Conservation (phyloP, 1,139 yeast genomes). For the Suhomyces kunorum region DNA sequence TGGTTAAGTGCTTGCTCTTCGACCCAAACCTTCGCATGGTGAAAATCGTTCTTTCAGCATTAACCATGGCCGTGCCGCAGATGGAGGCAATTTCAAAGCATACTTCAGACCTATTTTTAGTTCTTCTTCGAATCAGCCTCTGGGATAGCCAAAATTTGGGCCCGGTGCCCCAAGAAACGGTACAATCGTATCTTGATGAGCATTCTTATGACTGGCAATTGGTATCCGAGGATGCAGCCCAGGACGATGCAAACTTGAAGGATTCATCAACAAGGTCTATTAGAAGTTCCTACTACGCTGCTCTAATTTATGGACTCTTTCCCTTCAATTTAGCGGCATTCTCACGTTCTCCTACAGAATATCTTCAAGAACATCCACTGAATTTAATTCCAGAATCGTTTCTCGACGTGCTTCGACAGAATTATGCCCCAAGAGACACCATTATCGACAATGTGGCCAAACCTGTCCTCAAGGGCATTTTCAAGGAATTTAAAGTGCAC, state of each 20-base stretch:
- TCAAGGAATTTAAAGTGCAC: constrained; percentile 43
- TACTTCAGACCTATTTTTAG: constrained; percentile 47
- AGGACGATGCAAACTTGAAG: neutral
- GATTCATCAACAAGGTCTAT: no score
- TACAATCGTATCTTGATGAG: constrained; percentile 1
- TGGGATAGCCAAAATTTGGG: no score
- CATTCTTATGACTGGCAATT: constrained; percentile 1
- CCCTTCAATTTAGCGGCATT: constrained; percentile 54
- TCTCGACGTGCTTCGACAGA: constrained; percentile 3
- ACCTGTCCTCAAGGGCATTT: constrained; percentile 15
- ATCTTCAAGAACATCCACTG: constrained; percentile 17
- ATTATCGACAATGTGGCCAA: neutral
- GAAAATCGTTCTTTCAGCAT: constrained; percentile 41
- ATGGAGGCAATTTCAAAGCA: constrained; percentile 34
- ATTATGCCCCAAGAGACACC: neutral
- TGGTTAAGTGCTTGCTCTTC: constrained; percentile 43
- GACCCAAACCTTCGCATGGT: constrained; percentile 50
- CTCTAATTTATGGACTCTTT: constrained; percentile 61
- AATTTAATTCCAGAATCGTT: constrained; percentile 16
- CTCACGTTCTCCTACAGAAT: constrained; percentile 39
- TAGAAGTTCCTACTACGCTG: constrained; percentile 29
- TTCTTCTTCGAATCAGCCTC: constrained; percentile 43
- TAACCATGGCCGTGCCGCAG: constrained; percentile 60
- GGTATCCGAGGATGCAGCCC: neutral
- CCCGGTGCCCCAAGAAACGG: neutral